Base-by-base conservation (phyloP, 768 basidiomycete species). In the Mycena pura region DNA sequence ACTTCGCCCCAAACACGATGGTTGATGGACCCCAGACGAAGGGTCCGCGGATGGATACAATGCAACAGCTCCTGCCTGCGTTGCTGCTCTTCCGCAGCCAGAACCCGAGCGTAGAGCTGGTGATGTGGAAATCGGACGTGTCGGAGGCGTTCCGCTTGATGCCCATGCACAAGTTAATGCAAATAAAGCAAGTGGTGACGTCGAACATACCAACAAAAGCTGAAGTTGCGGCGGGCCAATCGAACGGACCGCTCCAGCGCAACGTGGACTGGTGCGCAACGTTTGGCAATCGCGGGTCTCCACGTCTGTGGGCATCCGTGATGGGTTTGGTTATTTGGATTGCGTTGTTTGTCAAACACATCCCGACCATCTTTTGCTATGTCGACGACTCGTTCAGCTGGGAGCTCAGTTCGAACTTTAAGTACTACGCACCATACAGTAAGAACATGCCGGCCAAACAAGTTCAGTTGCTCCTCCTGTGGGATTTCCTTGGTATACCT, bases 291-390 rank as follows among this genome's bases (percentile, higher is more conserved):
- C 44, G 67, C 8, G 63, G 61, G 0, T 70, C 72, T n/a, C n/a
- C n/a, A n/a, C n/a, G n/a, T n/a, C n/a, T n/a, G n/a, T n/a, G n/a
- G n/a, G n/a, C n/a, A n/a, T 59, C 70, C 0, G 62, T 76, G 40
- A 69, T 71, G 52, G 67, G 67, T 2, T 56, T 76, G 0, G 67
- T 78, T 1, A 62, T 69, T 0, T 76, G 74, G 77, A 70, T 75
- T 15, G 66, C 66, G 0, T 57, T 69, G 0, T 51, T 70, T n/a
- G 65, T 68, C 5, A 25, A 65, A 0, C 19, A 52, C 2, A 57
- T 74, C 5, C 10, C 40, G 0, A 61, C 62, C 25, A 21, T 69
- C 0, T 68, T 63, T 3, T 45, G 67, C 11, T 77, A 76, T 45
- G 67, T 77, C 0, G 70, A 77, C 36, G 72, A 77, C 48, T 55